A percentile compares a stretch with the other conserved stretches of the same genome.
phyloP scores from a whole-genome alignment of 2,329 filamentous ascomycete genomes.

The Cladosporium sp. region DNA sequence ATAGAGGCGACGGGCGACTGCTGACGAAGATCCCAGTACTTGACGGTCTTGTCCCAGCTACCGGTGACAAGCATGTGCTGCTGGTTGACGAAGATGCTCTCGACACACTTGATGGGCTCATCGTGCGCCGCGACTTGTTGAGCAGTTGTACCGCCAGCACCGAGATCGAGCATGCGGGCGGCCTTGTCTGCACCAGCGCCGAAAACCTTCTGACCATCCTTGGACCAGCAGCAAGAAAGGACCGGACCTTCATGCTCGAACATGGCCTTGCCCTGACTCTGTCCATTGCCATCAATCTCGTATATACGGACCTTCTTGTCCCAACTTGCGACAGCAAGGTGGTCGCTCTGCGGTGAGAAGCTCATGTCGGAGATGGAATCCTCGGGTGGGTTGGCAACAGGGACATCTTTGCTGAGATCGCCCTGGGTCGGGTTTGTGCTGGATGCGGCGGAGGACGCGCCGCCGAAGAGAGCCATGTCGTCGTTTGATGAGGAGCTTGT shows the following conservation, averaged over 20 bases:
- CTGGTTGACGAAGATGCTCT: constrained; percentile 57
- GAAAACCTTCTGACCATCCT: constrained; percentile 86
- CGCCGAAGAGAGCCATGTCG: constrained; percentile 63
- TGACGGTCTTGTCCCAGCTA: constrained; percentile 85
- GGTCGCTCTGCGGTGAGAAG: constrained; percentile 74
- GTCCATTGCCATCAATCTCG: constrained; percentile 73
- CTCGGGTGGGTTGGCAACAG: constrained; percentile 71
- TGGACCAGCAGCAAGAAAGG: constrained; percentile 80
- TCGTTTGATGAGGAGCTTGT: not conserved
- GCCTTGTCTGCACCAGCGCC: constrained; percentile 89
- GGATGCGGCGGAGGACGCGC: constrained; percentile 46
- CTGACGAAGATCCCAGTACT: constrained; percentile 78
- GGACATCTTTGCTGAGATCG: constrained; percentile 85
- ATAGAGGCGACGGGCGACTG: constrained; percentile 62
- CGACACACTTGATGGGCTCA: constrained; percentile 71
- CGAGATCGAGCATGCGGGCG: constrained; percentile 81
- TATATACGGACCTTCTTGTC: constrained; percentile 98
- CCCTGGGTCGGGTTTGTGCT: constrained; percentile 69
- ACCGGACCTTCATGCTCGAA: constrained; percentile 86
- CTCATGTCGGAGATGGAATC: constrained; percentile 85
- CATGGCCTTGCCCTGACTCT: constrained; percentile 77
- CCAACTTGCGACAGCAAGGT: constrained; percentile 89
- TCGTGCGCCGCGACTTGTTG: constrained; percentile 80
- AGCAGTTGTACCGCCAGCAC: constrained; percentile 45
- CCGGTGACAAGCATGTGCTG: constrained; percentile 85